Percentiles rank a stretch among this genome's conserved stretches.
Conservation (phyloP, 2,329 filamentous ascomycete genomes). For the Apiospora rasikravindrae region DNA sequence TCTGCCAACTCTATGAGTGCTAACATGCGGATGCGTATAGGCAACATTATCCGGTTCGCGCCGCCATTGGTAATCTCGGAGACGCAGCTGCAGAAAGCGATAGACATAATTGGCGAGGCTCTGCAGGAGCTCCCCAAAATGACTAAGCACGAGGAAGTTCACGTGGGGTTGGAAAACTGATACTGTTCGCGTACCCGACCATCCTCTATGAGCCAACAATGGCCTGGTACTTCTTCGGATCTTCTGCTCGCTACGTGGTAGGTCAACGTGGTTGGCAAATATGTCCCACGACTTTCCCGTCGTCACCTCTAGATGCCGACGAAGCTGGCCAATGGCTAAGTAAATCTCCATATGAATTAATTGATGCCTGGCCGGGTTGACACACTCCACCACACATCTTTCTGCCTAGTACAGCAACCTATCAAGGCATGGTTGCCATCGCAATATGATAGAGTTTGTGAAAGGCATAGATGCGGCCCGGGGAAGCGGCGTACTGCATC, state of each 20-base stretch:
- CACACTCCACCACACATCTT: background rate
- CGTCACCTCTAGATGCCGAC: background rate
- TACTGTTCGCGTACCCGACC: background rate
- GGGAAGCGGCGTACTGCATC: background rate
- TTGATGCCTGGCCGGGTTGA: background rate
- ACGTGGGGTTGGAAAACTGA: conserved; percentile 26
- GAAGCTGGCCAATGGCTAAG: background rate
- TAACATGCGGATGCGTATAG: background rate
- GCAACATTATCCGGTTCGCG: conserved; percentile 98
- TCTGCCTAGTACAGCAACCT: background rate
- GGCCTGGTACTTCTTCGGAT: background rate
- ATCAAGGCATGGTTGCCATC: background rate
- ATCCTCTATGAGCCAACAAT: background rate
- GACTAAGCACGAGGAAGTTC: conserved; percentile 47
- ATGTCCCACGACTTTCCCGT: background rate
- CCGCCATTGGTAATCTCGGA: conserved; percentile 95
- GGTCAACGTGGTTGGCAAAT: conserved; percentile 1
- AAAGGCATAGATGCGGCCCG: background rate
- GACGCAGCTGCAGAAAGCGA: conserved; percentile 77
- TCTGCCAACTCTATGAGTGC: background rate
- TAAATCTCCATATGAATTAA: background rate
- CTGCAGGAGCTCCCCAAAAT: conserved; percentile 78
- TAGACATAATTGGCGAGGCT: conserved; percentile 81
- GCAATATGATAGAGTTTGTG: background rate
- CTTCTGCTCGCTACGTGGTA: background rate